These are phyloP conservation scores for Tarenaya hassleriana DNA, from an alignment of 345 rosid species.

Conservation along the genomic window DNA sequence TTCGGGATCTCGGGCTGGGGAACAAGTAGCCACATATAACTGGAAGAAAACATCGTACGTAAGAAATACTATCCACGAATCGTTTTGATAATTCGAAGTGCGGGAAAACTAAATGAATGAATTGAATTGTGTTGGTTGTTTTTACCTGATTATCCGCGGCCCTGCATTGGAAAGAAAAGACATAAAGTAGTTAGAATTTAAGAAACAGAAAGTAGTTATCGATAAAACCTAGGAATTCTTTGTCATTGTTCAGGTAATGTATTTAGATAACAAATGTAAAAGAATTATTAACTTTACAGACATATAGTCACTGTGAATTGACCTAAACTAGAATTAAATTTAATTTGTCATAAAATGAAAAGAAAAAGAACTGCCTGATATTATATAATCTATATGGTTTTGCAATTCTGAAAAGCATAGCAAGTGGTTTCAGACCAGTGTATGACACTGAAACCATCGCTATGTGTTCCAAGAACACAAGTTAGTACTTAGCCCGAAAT, in stretches of 20 bases:
- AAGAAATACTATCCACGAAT: conserved; percentile 11
- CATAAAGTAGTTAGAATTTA: background rate
- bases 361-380: too few species aligned
- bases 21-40: conserved; percentile 91
- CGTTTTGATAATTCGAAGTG: background rate
- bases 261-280: too few species aligned
- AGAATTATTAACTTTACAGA: too few species aligned
- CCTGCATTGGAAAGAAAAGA: conserved; percentile 41
- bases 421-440: too few species aligned
- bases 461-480: background rate
- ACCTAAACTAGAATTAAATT: too few species aligned
- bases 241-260: too few species aligned
- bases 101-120: background rate
- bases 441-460: too few species aligned
- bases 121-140: background rate
- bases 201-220: background rate
- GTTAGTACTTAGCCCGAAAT: background rate
- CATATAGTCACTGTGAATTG: too few species aligned
- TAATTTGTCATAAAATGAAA: too few species aligned
- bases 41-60: conserved; percentile 22
- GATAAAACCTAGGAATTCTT: too few species aligned
- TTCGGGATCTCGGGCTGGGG: conserved; percentile 78
- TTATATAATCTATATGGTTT: too few species aligned
- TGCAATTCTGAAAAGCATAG: too few species aligned
- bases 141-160: conserved; percentile 92